Base-by-base conservation (phyloP, 495 filamentous ascomycete genomes). In the Elasticomyces elasticus region DNA sequence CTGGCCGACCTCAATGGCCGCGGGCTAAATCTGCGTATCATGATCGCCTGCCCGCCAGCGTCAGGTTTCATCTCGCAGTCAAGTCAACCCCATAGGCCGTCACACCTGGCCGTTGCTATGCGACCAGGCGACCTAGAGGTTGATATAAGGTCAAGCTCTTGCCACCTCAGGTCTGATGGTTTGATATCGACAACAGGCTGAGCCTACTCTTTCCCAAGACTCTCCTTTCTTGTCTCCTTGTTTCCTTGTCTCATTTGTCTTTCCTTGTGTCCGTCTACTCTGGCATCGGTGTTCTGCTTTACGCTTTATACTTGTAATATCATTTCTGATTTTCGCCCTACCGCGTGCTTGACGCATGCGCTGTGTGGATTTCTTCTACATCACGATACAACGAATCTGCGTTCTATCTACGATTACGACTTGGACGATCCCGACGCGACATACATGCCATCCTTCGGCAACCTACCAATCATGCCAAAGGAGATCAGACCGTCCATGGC, bases 171-270 rank as follows among this genome's bases (percentile, higher is more conserved):
- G 24, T 33, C 28, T n/a, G 15, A 40, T 12, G 17, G 37, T 20
- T 26, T 19, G n/a, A 27, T 9, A 47, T 26, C 15, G 25, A 38
- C 28, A 3, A 40, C 30, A 46, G 20, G 4, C 31, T 3, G 17
- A 31, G 28, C 38, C 30, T 45, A 4, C 37, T n/a, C n/a, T 23
- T 52, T 37, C 38, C 51, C 40, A 38, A 48, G 10, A 15, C 35
- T 33, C 5, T 52, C 40, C 37, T 51, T 48, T 47, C 49, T 43
- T 30, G 56, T 25, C 30, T 55, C 40, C 40, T 40, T 55, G 15
- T 60, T 55, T 60, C 54, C 54, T 54, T 61, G 44, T 55, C 48
- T 57, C 47, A 25, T 57, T 51, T 57, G 52, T 56, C 41, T 61
- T 55, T 61, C 42, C 41, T 54, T 55, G 26, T 20, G 31, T 20